Base-by-base conservation (phyloP, 306 rosid genomes). In the Prunus dulcis region DNA sequence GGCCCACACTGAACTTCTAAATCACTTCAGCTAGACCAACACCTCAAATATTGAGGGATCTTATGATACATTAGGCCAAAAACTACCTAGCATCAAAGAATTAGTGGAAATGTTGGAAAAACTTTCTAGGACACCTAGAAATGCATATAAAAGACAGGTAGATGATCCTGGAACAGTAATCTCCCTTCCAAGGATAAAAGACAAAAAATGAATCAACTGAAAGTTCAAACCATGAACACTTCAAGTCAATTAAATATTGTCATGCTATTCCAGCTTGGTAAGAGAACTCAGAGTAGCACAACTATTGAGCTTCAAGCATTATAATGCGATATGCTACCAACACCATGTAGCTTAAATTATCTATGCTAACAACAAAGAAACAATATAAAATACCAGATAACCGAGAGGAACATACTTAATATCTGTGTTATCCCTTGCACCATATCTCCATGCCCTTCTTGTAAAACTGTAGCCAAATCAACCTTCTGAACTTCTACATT, bases 391-490 rank as follows among this genome's bases (percentile, higher is more conserved):
- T 71, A 74, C 25, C 28, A 77, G 78, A 68, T 71, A 55, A 65
- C 58, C 82, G 30, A 60, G 66, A 61, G 79, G 71, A 71, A 80
- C 87, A 69, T 95, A 95, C 97, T 78, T 83, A 95, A 76, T 89
- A 95, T 84, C 71, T 81, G 88, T 43, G 97, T 81, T 67, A 95
- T 92, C 77, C 98, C 98, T 80, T 85, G 97, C 78, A 78, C 92
- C 67, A 83, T 79, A 82, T 92, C 96, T 80, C 98, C 98, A 60
- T 85, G 92, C 25, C 98, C 97, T 89, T 92, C 97, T 83, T 85
- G 97, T 64, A 91, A 89, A 80, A 92, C 83, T 77, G 98, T 92
- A 73, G 98, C 98, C 91, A 92, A 84, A 86, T 95, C 98, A 75
- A 95, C 83, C 87, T 92, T 95, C 56, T 77, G 91, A 23, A 95